These are phyloP conservation scores for Globisporangium mamillatum DNA, from an alignment of 352 stramenopile species.

Conservation along the genomic window DNA sequence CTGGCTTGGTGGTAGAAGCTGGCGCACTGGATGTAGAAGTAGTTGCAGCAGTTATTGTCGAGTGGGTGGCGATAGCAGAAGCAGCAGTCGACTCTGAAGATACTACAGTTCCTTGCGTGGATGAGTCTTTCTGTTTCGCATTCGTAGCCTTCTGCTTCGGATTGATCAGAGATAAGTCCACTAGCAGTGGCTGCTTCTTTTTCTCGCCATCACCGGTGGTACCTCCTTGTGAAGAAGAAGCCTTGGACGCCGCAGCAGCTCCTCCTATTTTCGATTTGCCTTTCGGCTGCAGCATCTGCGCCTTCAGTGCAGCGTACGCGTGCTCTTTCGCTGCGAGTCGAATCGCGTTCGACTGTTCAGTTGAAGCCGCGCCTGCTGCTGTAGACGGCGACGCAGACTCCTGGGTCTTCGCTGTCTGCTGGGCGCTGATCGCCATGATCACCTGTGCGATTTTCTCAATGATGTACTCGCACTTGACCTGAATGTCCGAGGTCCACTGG, in stretches of 20 bases:
- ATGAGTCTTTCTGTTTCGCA: not conserved
- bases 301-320: slow-evolving; percentile 60
- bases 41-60: slow-evolving; percentile 16
- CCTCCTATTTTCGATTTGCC: slow-evolving; percentile 25
- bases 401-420: slow-evolving; percentile 8
- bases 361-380: slow-evolving; percentile 6
- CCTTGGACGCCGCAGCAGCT: slow-evolving; percentile 14
- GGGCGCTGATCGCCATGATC: slow-evolving; percentile 20
- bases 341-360: slow-evolving; percentile 14
- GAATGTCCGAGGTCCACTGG: slow-evolving; percentile 50
- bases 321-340: slow-evolving; percentile 39
- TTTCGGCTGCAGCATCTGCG: slow-evolving; percentile 47
- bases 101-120: not conserved
- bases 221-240: not conserved
- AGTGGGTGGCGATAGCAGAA: slow-evolving; percentile 12
- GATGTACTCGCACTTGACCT: slow-evolving; percentile 58
- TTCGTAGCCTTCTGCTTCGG: slow-evolving; percentile 2
- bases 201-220: slow-evolving; percentile 2
- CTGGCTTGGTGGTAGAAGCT: slow-evolving; percentile 7
- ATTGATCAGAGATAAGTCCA: slow-evolving; percentile 18
- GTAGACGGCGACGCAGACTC: not conserved
- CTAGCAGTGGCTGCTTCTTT: slow-evolving; percentile 21
- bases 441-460: slow-evolving; percentile 53
- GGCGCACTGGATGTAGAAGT: slow-evolving; percentile 3
- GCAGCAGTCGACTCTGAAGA: not conserved